Evolutionary conservation across 257 asterid genomes (phyloP), one percentile per base, ranked within the genome.

Genomic region (Knoxia roxburghii): DNA sequence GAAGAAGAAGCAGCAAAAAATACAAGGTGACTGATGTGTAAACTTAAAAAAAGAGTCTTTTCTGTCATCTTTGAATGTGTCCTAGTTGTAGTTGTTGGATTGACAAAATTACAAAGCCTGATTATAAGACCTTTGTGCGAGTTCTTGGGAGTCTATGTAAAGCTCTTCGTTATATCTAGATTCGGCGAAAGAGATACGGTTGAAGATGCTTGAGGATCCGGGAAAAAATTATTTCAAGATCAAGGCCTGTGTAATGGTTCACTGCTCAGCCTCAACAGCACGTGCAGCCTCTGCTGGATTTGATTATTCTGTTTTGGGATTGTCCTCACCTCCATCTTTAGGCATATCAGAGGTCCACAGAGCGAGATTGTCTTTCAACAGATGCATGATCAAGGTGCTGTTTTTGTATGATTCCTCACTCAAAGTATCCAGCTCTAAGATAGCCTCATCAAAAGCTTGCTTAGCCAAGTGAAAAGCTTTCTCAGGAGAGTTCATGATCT

Each of bases 271-370:
- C 85, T 81, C 84, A 51, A 46, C 64, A 29, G 89, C 94, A 83
- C 79, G 83, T 43, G 61, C 15, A 32, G 90, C 65, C 70, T 90
- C 85, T 8, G 82, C 80, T 63, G 51, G 62, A 68, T 76, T 76
- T 56, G 77, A 12, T 74, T 86, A 95, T 67, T 87, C 91, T 27
- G 75, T 71, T 72, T 90, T 90, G 39, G 83, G 21, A 73, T 73
- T 79, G 70, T 87, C 95, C 73, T 90, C 97, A 63, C 95, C 95
- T 79, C 96, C 96, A 70, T 89, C 98, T 84, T 89, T 95, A 33
- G 95, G 95, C 82, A 91, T 75, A 85, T 86, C 95, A 60, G 98
- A 91, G 67, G 95, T 91, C 96, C 96, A 91, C 74, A 91, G 95
- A 63, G 95, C 85, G 80, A 91, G 94, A 64, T 91, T 91, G 72